Evolutionary conservation across 176 grass and related monocot genomes (phyloP).

Genomic region (Oryza nivara): DNA sequence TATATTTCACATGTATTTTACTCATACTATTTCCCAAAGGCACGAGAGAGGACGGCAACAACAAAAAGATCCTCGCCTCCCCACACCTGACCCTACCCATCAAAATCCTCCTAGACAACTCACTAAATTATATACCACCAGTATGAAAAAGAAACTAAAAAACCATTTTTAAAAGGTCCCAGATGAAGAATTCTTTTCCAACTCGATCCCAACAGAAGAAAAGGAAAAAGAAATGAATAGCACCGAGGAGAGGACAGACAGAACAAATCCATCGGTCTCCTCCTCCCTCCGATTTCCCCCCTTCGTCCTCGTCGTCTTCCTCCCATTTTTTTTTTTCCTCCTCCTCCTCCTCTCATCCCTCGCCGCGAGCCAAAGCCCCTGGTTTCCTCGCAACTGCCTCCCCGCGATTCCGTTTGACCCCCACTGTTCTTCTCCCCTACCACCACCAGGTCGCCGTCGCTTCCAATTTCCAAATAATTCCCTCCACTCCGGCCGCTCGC

Average conservation of each 20-base stretch:
- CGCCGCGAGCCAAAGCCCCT: neutral
- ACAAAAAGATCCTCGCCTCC: neutral
- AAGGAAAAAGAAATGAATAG: neutral
- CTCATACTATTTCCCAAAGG: neutral
- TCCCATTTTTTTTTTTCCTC: neutral
- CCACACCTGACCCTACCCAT: neutral
- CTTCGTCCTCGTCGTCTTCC: conserved; percentile 48
- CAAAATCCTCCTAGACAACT: neutral
- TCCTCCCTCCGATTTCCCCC: conserved; percentile 6
- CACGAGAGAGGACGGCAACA: neutral
- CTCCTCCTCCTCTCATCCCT: too few species aligned
- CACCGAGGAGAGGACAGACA: conserved; percentile 14
- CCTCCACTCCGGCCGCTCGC: neutral
- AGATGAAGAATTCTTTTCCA: neutral
- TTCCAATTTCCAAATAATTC: neutral
- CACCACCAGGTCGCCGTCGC: conserved; percentile 32
- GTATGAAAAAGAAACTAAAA: neutral
- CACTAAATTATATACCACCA: neutral
- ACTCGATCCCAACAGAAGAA: neutral
- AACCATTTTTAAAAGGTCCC: neutral
- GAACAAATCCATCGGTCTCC: conserved; percentile 24
- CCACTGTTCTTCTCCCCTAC: neutral
- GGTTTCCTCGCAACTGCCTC: conserved; percentile 47
- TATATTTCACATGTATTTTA: too few species aligned
- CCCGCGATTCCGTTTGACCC: conserved; percentile 45